Evolutionary conservation across 2,329 filamentous ascomycete species (phyloP), one percentile per base, ranked within the genome.

Genomic region (Epichloe aotearoae): DNA sequence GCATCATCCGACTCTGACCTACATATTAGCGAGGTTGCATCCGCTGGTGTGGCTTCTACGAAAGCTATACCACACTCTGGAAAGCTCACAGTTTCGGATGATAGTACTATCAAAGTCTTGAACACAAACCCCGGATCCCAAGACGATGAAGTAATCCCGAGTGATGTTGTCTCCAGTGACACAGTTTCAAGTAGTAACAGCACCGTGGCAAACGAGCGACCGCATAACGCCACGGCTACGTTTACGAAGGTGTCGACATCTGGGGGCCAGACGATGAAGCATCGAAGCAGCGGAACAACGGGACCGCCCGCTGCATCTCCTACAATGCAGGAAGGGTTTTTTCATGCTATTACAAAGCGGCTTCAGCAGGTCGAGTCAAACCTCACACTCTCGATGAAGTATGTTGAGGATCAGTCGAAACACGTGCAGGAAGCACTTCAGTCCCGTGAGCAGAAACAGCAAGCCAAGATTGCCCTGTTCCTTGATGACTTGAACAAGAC

Each of bases 291-390:
- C 23, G 60, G 58, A n/a, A 61, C 64, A 1, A 48, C 54, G 6
- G 57, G 57, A 8, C 58, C 62, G 5, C 50, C 63, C 3, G 47
- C 59, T 3, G 61, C 64, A 30, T 79, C 82, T 1, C 90, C 91
- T 2, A 89, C 90, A 0, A 93, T 94, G 1, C 93, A 98, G 66
- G 93, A 98, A 64, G 93, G 87, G 87, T 97, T 98, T 68, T 98
- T 96, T 76, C 97, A 97, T 65, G 88, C 89, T 4, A 84, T 97
- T 8, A 88, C 90, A 55, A 97, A 97, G 66, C 86, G 93, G 1
- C 76, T 98, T 4, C 87, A 91, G 56, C 83, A 90, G 59, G 81
- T 97, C 7, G 93, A 98, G 66, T 80, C 87, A 15, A 98, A 97
- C 64, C 88, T 90, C 11, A 95, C 91, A 0, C 74, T 97, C 11